Evolutionary conservation across 495 filamentous ascomycete genomes (phyloP).

Genomic region (Cudoniella acicularis): DNA sequence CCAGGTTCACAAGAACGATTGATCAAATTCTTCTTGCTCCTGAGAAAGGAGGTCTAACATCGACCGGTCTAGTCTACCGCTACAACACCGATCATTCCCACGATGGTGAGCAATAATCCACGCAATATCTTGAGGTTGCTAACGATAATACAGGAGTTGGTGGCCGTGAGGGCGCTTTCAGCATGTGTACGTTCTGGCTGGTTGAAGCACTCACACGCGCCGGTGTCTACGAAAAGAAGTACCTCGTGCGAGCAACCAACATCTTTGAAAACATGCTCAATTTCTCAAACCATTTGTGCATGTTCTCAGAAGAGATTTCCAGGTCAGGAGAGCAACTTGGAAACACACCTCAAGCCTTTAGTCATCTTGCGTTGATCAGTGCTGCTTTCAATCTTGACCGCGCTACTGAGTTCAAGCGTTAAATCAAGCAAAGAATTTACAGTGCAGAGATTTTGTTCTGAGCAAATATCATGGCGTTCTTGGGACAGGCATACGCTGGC

Average conservation of each 20-base stretch:
- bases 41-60: constrained; percentile 68
- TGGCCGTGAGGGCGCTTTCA: constrained; percentile 70
- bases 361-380: constrained; percentile 66
- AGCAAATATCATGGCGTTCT: no score
- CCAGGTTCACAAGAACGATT: constrained; percentile 64
- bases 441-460: no score
- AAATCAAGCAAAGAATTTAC: no score
- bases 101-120: constrained; percentile 42
- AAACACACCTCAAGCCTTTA: constrained; percentile 73
- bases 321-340: constrained; percentile 67
- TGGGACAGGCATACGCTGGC: no score
- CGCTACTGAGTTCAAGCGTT: constrained; percentile 17
- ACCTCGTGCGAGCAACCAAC: constrained; percentile 58
- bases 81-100: constrained; percentile 63
- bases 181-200: constrained; percentile 77
- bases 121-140: no score
- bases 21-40: constrained; percentile 62
- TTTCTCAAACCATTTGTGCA: constrained; percentile 68
- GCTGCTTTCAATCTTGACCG: constrained; percentile 69
- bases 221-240: constrained; percentile 59
- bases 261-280: constrained; percentile 71
- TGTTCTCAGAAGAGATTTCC: constrained; percentile 75
- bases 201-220: constrained; percentile 71
- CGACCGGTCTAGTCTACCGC: constrained; percentile 66
- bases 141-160: constrained; percentile 52